These are phyloP conservation scores for Wilcoxina mikolae DNA, from an alignment of 495 filamentous ascomycete genomes.

Conservation along the genomic window DNA sequence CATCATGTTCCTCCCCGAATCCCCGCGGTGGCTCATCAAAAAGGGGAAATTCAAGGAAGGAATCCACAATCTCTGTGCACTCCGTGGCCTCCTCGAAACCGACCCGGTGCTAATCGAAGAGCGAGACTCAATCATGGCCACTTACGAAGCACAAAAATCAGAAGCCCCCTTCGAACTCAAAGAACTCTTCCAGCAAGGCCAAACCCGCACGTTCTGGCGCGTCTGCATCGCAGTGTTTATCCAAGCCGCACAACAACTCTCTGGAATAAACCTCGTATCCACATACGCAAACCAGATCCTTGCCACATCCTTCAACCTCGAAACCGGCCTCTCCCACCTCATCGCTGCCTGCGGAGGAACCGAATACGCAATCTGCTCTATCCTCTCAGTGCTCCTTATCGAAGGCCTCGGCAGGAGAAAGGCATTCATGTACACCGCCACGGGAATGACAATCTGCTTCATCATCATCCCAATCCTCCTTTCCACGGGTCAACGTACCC, in stretches of 20 bases:
- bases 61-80: conserved; percentile 44
- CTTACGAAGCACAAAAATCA: conserved; percentile 38
- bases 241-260: conserved; percentile 65
- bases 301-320: conserved; percentile 40
- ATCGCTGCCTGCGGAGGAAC: conserved; percentile 60
- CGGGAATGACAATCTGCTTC: conserved; percentile 56
- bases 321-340: conserved; percentile 40
- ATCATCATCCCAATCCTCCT: conserved; percentile 44
- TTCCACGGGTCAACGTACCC: conserved; percentile 28
- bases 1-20: conserved; percentile 54
- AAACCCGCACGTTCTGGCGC: conserved; percentile 61
- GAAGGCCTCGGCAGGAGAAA: conserved; percentile 53
- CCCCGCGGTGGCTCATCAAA: conserved; percentile 59
- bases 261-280: conserved; percentile 61
- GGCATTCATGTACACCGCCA: conserved; percentile 58
- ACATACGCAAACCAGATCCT: conserved; percentile 59
- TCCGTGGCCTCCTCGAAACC: conserved; percentile 41
- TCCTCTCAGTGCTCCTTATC: conserved; percentile 56
- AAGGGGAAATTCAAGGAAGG: conserved; percentile 54
- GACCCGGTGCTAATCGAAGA: conserved; percentile 53
- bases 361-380: conserved; percentile 60
- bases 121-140: conserved; percentile 61
- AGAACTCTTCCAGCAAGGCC: conserved; percentile 58
- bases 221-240: conserved; percentile 57
- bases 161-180: conserved; percentile 33